Percentiles rank a stretch among this genome's conserved stretches.
phyloP scores from a whole-genome alignment of 2,329 filamentous ascomycete genomes.

The Fusarium guadeloupense region DNA sequence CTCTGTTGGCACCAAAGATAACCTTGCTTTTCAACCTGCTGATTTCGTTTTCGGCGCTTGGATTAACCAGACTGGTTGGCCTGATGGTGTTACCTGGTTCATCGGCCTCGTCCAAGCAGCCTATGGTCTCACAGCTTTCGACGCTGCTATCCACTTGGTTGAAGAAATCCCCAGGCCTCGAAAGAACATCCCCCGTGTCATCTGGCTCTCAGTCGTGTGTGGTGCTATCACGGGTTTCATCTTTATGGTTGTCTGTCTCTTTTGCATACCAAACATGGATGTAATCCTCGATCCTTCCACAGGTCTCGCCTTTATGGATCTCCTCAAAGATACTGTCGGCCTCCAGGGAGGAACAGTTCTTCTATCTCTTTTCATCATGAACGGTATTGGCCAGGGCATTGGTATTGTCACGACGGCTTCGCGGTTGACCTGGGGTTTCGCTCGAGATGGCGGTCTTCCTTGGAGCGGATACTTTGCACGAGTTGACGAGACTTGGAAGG shows the following conservation, averaged over 20 bases:
- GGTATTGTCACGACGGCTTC: slow-evolving; percentile 62
- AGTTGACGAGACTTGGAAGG: slow-evolving; percentile 59
- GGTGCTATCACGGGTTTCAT: slow-evolving; percentile 60
- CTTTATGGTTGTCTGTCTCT: slow-evolving; percentile 63
- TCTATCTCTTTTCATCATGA: slow-evolving; percentile 63
- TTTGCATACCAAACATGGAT: slow-evolving; percentile 59
- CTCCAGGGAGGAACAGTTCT: slow-evolving; percentile 54
- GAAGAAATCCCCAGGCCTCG: slow-evolving; percentile 65
- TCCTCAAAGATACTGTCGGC: slow-evolving; percentile 51
- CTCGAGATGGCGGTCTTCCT: slow-evolving; percentile 61
- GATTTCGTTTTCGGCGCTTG: slow-evolving; percentile 63
- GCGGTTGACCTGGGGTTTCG: slow-evolving; percentile 63
- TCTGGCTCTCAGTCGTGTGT: slow-evolving; percentile 61
- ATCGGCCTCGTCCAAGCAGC: slow-evolving; percentile 65
- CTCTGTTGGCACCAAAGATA: slow-evolving; percentile 56
- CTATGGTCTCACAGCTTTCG: slow-evolving; percentile 62
- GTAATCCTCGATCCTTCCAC: slow-evolving; percentile 51
- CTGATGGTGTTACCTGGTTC: slow-evolving; percentile 66
- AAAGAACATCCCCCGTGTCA: slow-evolving; percentile 60
- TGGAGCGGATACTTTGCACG: slow-evolving; percentile 56
- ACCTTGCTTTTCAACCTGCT: slow-evolving; percentile 57
- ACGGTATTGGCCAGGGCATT: slow-evolving; percentile 63
- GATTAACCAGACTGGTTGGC: slow-evolving; percentile 59
- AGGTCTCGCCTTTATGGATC: slow-evolving; percentile 60
- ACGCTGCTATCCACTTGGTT: slow-evolving; percentile 67